Evolutionary conservation across 768 basidiomycete species (phyloP).

Genomic region (Cyclocybe aegerita): DNA sequence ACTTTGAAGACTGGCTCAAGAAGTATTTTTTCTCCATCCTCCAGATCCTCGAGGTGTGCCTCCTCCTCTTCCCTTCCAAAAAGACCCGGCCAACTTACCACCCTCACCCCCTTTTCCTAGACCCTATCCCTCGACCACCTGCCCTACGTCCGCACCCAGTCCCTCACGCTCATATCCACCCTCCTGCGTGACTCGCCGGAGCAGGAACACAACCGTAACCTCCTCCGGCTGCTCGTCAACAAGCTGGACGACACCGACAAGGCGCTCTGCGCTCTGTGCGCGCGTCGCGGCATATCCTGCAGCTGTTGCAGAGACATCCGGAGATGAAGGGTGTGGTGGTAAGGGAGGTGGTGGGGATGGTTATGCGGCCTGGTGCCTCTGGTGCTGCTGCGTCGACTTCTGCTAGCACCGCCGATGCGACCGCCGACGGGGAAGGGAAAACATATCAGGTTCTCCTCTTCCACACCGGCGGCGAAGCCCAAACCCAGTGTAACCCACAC

Average conservation of each 20-base stretch:
- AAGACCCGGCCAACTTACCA: no score
- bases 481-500: no score
- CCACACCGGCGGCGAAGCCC: no score
- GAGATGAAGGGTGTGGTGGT: constrained; percentile 90
- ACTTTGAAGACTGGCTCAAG: constrained; percentile 97
- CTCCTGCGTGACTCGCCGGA: constrained; percentile 90
- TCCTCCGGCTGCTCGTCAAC: constrained; percentile 89
- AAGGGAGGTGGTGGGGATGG: constrained; percentile 78
- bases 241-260: constrained; percentile 94
- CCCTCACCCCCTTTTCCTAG: no score
- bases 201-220: constrained; percentile 97
- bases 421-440: constrained; percentile 24
- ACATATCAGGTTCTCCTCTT: constrained; percentile 60
- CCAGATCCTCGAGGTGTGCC: constrained; percentile 81
- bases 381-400: no score
- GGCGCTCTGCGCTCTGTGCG: constrained; percentile 84
- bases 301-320: constrained; percentile 87
- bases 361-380: constrained; percentile 74
- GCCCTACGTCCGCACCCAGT: constrained; percentile 84
- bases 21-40: constrained; percentile 93
- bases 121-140: constrained; percentile 82
- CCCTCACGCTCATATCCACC: constrained; percentile 72
- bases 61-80: no score
- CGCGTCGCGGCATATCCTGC: constrained; percentile 86
- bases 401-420: constrained; percentile 31